phyloP scores from a whole-genome alignment of 768 basidiomycete genomes.

The Melanogaster broomeanus region DNA sequence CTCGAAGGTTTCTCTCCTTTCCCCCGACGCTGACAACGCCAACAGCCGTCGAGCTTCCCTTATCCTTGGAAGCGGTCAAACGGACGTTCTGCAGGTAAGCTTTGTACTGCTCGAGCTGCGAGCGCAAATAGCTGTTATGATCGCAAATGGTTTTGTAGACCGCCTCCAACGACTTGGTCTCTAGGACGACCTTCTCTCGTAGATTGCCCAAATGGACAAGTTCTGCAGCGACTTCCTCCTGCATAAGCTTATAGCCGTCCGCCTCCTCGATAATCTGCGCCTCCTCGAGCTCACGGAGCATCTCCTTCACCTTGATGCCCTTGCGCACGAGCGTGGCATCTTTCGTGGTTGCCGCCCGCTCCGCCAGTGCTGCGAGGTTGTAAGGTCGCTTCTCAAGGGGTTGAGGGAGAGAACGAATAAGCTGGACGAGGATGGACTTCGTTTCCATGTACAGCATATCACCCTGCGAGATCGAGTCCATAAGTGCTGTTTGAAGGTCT shows the following conservation, averaged over 20 bases:
- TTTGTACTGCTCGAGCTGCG: slow-evolving; percentile 99
- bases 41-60: slow-evolving; percentile 83
- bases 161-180: slow-evolving; percentile 90
- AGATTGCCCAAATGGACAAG: slow-evolving; percentile 95
- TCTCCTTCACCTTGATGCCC: slow-evolving; percentile 99
- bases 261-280: slow-evolving; percentile 76
- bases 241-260: slow-evolving; percentile 93
- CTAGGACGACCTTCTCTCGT: slow-evolving; percentile 90
- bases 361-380: slow-evolving; percentile 85
- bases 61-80: slow-evolving; percentile 83
- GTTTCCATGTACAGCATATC: slow-evolving; percentile 99
- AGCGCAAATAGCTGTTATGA: slow-evolving; percentile 96
- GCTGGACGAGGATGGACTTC: slow-evolving; percentile 98
- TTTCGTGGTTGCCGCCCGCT: slow-evolving; percentile 95
- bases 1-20: slow-evolving; percentile 94
- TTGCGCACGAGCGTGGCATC: slow-evolving; percentile 94
- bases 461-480: slow-evolving; percentile 95
- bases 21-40: slow-evolving; percentile 96
- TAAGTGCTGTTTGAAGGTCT: slow-evolving; percentile 93
- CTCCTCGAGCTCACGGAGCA: slow-evolving; percentile 95
- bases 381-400: slow-evolving; percentile 85
- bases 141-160: slow-evolving; percentile 99
- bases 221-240: slow-evolving; percentile 95
- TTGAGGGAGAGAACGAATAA: slow-evolving; percentile 91
- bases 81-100: slow-evolving; percentile 98